A percentile compares a stretch with the other conserved stretches of the same genome.
phyloP scores from a whole-genome alignment of 192 early-diverging fungal species.

The Umbelopsis vinacea region DNA sequence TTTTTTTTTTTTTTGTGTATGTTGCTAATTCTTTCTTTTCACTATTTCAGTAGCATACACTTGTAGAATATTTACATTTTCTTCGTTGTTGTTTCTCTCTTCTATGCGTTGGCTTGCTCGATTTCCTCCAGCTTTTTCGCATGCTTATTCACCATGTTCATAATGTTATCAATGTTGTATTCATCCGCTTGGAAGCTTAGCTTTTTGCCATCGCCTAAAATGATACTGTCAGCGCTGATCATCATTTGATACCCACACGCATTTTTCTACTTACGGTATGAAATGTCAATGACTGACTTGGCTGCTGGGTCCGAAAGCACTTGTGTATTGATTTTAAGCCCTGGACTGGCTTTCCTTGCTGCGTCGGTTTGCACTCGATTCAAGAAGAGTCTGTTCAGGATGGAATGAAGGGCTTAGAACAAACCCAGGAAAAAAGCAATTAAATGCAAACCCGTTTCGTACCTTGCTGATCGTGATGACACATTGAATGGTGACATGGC shows the following conservation, averaged over 20 bases:
- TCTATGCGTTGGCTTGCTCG: slow-evolving; percentile 51
- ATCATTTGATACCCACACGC: neutral
- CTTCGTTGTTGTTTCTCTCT: neutral
- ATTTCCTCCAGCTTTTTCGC: slow-evolving; percentile 59
- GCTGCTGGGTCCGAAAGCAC: slow-evolving; percentile 49
- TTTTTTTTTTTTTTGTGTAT: neutral
- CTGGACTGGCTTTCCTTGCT: slow-evolving; percentile 46
- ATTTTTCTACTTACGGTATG: slow-evolving; percentile 46
- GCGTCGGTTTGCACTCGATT: slow-evolving; percentile 54
- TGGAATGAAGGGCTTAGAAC: neutral
- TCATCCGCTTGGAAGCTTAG: slow-evolving; percentile 48
- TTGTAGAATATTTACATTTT: slow-evolving; percentile 21
- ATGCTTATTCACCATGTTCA: slow-evolving; percentile 56
- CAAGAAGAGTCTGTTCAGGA: slow-evolving; percentile 48
- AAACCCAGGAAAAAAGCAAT: neutral
- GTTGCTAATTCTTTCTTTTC: slow-evolving; percentile 11
- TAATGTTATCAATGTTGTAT: slow-evolving; percentile 50
- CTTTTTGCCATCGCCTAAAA: slow-evolving; percentile 52
- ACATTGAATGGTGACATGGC: slow-evolving; percentile 54
- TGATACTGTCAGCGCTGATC: too few relatives aligned
- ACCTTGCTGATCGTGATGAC: slow-evolving; percentile 54
- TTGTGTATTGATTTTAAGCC: slow-evolving; percentile 51
- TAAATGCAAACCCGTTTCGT: slow-evolving; percentile 4
- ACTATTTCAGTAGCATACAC: slow-evolving; percentile 19
- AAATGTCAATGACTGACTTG: slow-evolving; percentile 43